phyloP scores from a whole-genome alignment of 139 green algal genomes.

The Closterium sp. region DNA sequence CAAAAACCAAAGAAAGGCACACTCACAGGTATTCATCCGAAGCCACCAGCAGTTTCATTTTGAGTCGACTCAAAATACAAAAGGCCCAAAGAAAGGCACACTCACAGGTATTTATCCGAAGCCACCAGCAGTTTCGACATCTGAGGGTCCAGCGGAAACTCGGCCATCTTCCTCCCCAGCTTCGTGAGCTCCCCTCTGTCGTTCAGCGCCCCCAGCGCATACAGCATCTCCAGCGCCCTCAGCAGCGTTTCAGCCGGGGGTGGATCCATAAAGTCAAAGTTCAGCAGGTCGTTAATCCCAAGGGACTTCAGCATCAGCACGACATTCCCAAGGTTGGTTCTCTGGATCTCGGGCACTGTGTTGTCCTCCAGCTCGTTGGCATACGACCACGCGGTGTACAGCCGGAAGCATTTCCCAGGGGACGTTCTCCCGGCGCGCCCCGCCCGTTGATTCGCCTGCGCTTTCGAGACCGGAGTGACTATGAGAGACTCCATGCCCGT shows the following conservation, averaged over 20 bases:
- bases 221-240: conserved; percentile 90
- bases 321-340: conserved; percentile 96
- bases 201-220: conserved; percentile 94
- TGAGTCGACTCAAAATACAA: neutral
- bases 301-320: conserved; percentile 93
- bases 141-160: conserved; percentile 97
- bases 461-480: conserved; percentile 90
- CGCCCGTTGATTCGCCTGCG: conserved; percentile 77
- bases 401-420: conserved; percentile 92
- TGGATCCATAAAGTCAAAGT: conserved; percentile 95
- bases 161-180: conserved; percentile 85
- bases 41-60: neutral
- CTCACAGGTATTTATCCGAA: conserved; percentile 75
- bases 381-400: conserved; percentile 93
- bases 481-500: conserved; percentile 93
- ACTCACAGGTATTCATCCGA: no score
- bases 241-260: conserved; percentile 78
- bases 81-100: neutral
- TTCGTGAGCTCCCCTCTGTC: conserved; percentile 66
- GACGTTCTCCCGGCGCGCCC: conserved; percentile 53
- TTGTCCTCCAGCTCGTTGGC: conserved; percentile 95
- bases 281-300: conserved; percentile 89
- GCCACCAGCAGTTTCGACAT: conserved; percentile 91
- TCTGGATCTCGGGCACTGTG: conserved; percentile 96
- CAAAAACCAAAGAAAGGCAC: no score